Percentiles rank a stretch among this genome's conserved stretches.
Evolutionary conservation across 352 stramenopile species (phyloP).

Genomic region (Sclerospora graminicola): DNA sequence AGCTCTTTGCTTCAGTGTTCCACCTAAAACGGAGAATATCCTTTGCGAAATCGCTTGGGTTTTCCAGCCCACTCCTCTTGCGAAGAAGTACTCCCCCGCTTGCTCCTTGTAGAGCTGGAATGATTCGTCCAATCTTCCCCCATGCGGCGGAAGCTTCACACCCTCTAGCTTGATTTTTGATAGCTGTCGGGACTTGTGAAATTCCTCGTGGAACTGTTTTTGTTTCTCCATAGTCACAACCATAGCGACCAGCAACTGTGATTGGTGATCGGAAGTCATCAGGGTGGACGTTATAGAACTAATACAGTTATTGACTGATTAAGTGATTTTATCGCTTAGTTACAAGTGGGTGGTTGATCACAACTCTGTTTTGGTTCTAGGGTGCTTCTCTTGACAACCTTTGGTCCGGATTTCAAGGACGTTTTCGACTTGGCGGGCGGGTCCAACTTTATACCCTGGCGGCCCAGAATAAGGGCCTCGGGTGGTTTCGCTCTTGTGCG

Average conservation of each 20-base stretch:
- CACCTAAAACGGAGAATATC: conserved; percentile 1
- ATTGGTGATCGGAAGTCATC: too few species aligned
- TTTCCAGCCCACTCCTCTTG: conserved; percentile 6
- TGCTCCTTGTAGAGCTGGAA: conserved; percentile 1
- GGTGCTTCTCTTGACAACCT: too few species aligned
- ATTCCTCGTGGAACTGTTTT: background rate
- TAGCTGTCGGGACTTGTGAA: too few species aligned
- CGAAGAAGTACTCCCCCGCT: conserved; percentile 7
- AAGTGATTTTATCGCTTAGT: background rate
- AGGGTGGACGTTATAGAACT: too few species aligned
- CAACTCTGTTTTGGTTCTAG: background rate
- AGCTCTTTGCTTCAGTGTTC: too few species aligned
- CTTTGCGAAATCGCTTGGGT: background rate
- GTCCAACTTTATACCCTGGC: background rate
- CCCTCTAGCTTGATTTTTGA: too few species aligned
- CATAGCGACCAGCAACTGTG: too few species aligned
- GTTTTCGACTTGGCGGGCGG: background rate
- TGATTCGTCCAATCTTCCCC: too few species aligned
- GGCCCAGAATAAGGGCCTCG: too few species aligned
- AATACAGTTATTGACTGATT: too few species aligned
- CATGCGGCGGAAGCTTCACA: too few species aligned
- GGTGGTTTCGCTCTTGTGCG: background rate
- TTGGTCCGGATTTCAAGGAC: too few species aligned
- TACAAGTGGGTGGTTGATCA: background rate
- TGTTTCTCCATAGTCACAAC: conserved; percentile 1